phyloP scores from a whole-genome alignment of 202 grass and related monocot species.

The Dendrocalamus latiflorus region DNA sequence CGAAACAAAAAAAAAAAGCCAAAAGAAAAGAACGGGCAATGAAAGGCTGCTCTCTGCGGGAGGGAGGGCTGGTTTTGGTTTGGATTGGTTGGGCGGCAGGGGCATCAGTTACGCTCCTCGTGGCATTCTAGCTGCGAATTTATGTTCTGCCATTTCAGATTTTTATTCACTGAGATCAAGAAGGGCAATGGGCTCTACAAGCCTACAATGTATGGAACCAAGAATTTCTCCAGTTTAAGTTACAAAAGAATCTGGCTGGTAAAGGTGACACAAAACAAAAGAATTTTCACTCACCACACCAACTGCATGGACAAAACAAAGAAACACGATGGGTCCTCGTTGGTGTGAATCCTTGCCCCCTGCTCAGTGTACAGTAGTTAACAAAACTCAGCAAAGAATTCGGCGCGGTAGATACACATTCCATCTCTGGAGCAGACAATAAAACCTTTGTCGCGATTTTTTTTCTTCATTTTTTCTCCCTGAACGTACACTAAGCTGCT shows the following conservation, averaged over 20 bases:
- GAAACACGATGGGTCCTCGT: background rate
- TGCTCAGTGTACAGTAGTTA: background rate
- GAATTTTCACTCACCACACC: background rate
- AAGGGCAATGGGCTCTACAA: too few relatives aligned
- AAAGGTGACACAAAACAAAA: background rate
- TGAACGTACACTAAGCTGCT: background rate
- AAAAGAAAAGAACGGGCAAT: too few relatives aligned
- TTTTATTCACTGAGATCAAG: background rate
- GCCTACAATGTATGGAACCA: background rate
- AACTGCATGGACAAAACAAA: constrained; percentile 17
- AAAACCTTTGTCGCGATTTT: constrained; percentile 27
- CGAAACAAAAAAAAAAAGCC: too few relatives aligned
- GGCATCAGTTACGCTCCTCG: constrained; percentile 1
- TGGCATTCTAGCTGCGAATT: background rate
- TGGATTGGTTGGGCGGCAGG: constrained; percentile 32
- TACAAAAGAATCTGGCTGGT: constrained; percentile 31
- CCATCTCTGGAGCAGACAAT: constrained; percentile 39
- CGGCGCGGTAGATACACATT: background rate
- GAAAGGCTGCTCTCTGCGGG: background rate
- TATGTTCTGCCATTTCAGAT: background rate
- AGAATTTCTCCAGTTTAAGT: background rate
- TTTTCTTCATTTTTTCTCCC: background rate
- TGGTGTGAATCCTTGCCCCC: background rate
- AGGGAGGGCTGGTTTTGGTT: background rate
- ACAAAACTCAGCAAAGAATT: background rate